Base-by-base conservation (phyloP, 345 rosid genomes). In the Pugionium cornutum region DNA sequence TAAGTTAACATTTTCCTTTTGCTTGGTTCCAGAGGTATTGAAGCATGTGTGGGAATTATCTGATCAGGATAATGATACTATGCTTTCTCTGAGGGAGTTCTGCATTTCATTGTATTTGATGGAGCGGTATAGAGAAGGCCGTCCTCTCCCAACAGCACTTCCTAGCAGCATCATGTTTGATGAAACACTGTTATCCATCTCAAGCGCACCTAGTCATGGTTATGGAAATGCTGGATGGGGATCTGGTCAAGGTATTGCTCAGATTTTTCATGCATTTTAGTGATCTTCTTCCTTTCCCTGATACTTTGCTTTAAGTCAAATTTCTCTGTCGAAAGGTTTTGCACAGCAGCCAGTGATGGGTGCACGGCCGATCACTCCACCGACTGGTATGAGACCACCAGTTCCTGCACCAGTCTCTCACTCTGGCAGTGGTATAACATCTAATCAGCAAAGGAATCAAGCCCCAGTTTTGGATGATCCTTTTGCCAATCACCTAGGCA, bases 41-140 rank as follows among this genome's bases (percentile, higher is more conserved):
- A 94, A 94, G 86, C 96, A 83, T 79, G 95, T 94, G 7, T 94
- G 99, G 97, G 96, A 94, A 77, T 82, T 94, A 76, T 90, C 99
- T 41, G 99, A 94, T 83, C 99, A 94, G 79, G 99, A 94, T 69
- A 81, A 68, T 77, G 99, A 94, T 75, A 90, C 97, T 81, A 94
- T 94, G 97, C 97, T 94, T 76, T 90, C 99, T 62, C 78, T 90
- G 86, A 90, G 95, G 78, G 99, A 94, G 68, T 94, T 94, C 65
- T 94, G 97, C 82, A 83, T 84, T 79, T 89, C 98, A 62, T 87
- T 92, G 47, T 92, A 92, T 79, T 77, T 92, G 82, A 92, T 92
- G 98, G 98, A 94, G 83, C 90, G 92, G 45, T 82, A 53, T 69
- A 90, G 96, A 81, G 99, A 90, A 78, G 99, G 99, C 28, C 86